Evolutionary conservation across 306 rosid species (phyloP), one percentile per base, ranked within the genome.

Genomic region (Malus asiatica): DNA sequence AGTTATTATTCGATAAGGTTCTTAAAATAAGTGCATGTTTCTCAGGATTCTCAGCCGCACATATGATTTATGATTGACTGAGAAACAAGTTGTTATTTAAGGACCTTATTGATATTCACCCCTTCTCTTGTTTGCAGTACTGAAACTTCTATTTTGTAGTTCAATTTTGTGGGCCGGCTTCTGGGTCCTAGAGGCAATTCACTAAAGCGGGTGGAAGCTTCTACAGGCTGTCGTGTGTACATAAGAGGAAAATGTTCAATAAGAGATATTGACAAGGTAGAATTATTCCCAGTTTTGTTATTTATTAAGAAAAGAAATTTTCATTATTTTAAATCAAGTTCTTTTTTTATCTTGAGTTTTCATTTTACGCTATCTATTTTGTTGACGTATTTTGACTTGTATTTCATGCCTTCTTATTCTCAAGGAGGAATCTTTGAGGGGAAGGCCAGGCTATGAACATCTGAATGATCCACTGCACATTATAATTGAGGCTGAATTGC

Each of bases 371-470:
- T 53, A 18, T 33, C 58, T 58, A 16, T 68, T 69, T 70, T 27
- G 11, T 40, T 57, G 29, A 52, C 70, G 69, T 72, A 11, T 22
- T 60, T 76, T 81, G 71, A 75, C 73, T 6, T 42, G 62, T 82
- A 45, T 81, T 76, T 48, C 70, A 14, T 81, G 29, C 70, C 52
- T 58, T 79, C 23, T 23, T 16, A 30, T 20, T 74, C 76, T 75
- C 23, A 72, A 94, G 98, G 98, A 94, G 87, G 97, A 92, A 71
- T 79, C 88, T 67, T 70, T 94, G 75, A 87, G 96, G 80, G 97
- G 98, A 80, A 90, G 91, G 80, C 92, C 97, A 14, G 98, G 98
- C 20, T 94, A 92, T 82, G 98, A 92, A 78, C 98, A 94, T 83
- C 88, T 94, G 82, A 94, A 88, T 78, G 98, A 92, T 63, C 97